Evolutionary conservation across 495 filamentous ascomycete species (phyloP), one percentile per base, ranked within the genome.

Genomic region (Trichoderma parareesei): DNA sequence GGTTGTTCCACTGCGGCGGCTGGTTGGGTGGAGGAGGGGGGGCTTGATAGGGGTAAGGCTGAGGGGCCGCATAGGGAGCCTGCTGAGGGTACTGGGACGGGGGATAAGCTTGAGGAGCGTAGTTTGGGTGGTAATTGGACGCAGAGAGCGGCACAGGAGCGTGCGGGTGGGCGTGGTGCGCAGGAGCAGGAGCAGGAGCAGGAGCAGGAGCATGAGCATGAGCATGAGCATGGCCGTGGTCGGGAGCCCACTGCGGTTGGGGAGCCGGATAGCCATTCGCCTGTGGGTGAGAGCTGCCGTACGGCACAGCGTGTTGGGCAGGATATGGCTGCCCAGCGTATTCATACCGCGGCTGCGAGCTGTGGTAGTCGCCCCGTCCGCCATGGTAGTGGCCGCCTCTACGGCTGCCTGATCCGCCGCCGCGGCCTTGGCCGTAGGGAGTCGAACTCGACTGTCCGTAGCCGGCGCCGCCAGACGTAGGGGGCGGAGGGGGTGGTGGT

Each of bases 401-500:
- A 63, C 76, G 73, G 48, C 73, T 72, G 11, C 69, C 68, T 18
- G 63, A 38, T 55, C 74, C 70, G 1, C 69, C 67, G 35, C 75
- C 71, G 18, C 72, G 72, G 49, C n/a, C 60, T 49, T 71, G 69
- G 64, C 70, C 69, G 48, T 74, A 73, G 27, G 75, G 66, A 61
- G 65, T 60, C 37, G 55, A 41, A 60, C 37, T 27, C 41, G 40
- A 57, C 53, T 74, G 69, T 44, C 66, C 66, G 53, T 71, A 68
- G 55, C 64, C 42, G 27, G 67, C 68, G 35, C 69, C 70, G 63
- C 69, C 66, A n/a, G 68, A 68, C 20, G 76, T 73, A 38, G 78
- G 76, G 46, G 82, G 83, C 46, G 83, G 74, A 60, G 82, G 81
- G 7, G 81, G 81, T 65, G 82, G 82, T 40, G 82, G 81, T n/a